A percentile compares a stretch with the other conserved stretches of the same genome.
Conservation (phyloP, 352 stramenopile genomes). For the Pythium angustatum region DNA sequence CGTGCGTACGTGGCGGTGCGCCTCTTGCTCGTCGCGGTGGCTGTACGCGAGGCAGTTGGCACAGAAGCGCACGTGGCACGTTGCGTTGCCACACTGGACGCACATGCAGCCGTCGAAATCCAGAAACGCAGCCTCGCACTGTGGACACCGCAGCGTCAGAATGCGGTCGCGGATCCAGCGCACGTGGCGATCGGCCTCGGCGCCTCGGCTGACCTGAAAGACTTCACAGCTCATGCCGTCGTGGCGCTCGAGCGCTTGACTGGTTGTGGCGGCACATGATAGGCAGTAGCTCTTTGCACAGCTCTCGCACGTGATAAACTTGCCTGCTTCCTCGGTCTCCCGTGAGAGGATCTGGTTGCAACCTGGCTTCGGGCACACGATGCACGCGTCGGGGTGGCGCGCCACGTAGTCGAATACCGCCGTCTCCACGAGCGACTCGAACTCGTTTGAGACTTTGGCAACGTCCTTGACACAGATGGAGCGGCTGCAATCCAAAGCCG, state of each 20-base stretch:
- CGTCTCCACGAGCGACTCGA: constrained; percentile 13
- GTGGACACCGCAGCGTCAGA: constrained; percentile 25
- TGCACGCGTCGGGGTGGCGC: constrained; percentile 9
- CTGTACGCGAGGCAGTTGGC: constrained; percentile 21
- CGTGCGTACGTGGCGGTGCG: constrained; percentile 19
- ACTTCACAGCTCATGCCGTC: constrained; percentile 13
- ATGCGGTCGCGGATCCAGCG: constrained; percentile 24
- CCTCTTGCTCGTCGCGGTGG: constrained; percentile 1
- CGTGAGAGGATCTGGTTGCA: constrained; percentile 28
- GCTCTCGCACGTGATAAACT: constrained; percentile 14
- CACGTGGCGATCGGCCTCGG: constrained; percentile 5
- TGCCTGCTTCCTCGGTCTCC: background rate
- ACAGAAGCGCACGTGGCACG: constrained; percentile 22
- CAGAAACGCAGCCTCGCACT: constrained; percentile 24
- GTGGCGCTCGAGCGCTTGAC: constrained; percentile 2
- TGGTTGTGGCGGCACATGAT: constrained; percentile 4
- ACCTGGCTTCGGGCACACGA: constrained; percentile 16
- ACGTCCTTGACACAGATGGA: constrained; percentile 16
- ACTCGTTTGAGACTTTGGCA: constrained; percentile 14
- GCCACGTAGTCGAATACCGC: constrained; percentile 27
- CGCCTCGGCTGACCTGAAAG: background rate
- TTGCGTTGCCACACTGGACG: constrained; percentile 25
- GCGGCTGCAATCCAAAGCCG: background rate
- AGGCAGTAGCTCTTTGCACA: constrained; percentile 26
- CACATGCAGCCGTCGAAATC: constrained; percentile 29